Evolutionary conservation across 495 filamentous ascomycete species (phyloP).

Genomic region (Trypethelium eluteriae): DNA sequence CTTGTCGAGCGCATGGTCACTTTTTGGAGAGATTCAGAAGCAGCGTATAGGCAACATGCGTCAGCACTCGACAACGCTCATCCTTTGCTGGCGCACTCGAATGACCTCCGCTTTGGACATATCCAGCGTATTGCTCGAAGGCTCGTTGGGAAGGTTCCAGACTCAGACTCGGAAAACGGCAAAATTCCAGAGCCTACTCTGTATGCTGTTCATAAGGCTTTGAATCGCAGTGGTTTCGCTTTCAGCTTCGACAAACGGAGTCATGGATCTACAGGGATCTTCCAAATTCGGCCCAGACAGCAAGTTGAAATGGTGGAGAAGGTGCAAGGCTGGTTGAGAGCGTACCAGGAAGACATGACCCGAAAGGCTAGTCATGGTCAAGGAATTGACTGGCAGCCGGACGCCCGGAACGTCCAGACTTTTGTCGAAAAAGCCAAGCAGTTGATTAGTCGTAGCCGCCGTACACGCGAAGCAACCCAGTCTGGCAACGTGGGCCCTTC

Average conservation of each 20-base stretch:
- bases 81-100: conserved; percentile 32
- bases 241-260: conserved; percentile 38
- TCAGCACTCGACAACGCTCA: conserved; percentile 37
- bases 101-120: conserved; percentile 44
- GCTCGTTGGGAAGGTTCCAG: conserved; percentile 35
- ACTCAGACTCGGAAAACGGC: conserved; percentile 21
- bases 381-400: conserved; percentile 27
- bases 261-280: conserved; percentile 38
- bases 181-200: conserved; percentile 47
- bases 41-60: conserved; percentile 41
- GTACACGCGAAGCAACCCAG: conserved; percentile 50
- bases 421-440: conserved; percentile 61
- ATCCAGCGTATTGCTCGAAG: conserved; percentile 55
- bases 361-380: conserved; percentile 21
- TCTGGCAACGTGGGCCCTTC: conserved; percentile 49
- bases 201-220: conserved; percentile 60
- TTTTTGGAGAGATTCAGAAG: conserved; percentile 46
- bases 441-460: conserved; percentile 60
- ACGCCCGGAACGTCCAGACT: conserved; percentile 34
- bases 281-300: conserved; percentile 43
- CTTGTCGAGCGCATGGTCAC: conserved; percentile 46
- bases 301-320: conserved; percentile 40
- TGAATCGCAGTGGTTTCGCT: conserved; percentile 49
- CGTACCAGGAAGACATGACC: conserved; percentile 46
- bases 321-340: conserved; percentile 51